Evolutionary conservation across 192 early-diverging fungal species (phyloP).

Genomic region (Paraglomus brasilianum): DNA sequence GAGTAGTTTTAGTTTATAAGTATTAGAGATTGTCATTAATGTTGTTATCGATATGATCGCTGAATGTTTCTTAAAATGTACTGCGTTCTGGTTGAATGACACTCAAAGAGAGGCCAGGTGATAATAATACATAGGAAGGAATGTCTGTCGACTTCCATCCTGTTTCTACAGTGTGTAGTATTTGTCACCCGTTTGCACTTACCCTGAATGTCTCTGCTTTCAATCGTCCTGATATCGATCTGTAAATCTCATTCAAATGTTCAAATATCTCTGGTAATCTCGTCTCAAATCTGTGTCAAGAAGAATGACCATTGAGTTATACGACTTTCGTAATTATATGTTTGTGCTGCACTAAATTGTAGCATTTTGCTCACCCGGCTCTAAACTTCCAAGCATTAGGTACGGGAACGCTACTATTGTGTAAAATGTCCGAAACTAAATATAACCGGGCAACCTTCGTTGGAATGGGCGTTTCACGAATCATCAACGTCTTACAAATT

Average conservation of each 20-base stretch:
- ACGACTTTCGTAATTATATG: neutral
- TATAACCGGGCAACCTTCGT: conserved; percentile 74
- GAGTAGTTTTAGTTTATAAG: no score
- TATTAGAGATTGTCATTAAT: no score
- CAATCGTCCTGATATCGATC: conserved; percentile 66
- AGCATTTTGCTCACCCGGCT: conserved; percentile 40
- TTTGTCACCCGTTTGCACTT: no score
- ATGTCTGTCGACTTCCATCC: no score
- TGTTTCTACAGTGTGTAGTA: no score
- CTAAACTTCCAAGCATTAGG: conserved; percentile 90
- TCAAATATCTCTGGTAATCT: conserved; percentile 64
- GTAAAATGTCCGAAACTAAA: conserved; percentile 87
- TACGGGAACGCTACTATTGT: conserved; percentile 76
- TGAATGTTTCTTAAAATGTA: no score
- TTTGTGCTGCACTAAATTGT: neutral
- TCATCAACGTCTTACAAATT: conserved; percentile 57
- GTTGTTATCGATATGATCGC: no score
- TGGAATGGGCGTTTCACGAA: conserved; percentile 54
- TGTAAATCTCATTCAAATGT: conserved; percentile 66
- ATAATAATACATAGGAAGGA: no score
- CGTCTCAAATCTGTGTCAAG: conserved; percentile 51
- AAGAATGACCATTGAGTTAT: neutral
- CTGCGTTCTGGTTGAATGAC: no score
- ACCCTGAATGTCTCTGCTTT: conserved; percentile 78
- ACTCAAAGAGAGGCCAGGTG: no score